Percentiles rank a stretch among this genome's conserved stretches.
Evolutionary conservation across 352 stramenopile genomes (phyloP).

Genomic region (Globisporangium solare): DNA sequence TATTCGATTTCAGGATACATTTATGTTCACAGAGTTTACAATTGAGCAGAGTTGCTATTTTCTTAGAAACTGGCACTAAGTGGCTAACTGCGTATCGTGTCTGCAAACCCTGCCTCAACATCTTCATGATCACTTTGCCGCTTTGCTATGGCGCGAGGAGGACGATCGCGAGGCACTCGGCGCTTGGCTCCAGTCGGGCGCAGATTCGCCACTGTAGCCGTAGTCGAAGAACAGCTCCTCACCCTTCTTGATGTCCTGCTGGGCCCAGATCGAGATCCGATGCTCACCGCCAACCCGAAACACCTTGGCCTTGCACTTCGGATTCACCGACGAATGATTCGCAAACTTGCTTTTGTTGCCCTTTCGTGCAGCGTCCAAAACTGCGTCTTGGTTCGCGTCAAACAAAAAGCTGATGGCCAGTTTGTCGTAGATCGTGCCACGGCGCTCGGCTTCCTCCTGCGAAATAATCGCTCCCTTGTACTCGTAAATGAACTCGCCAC

Average conservation of each 20-base stretch:
- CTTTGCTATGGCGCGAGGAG: not conserved
- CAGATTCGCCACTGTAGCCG: slow-evolving; percentile 53
- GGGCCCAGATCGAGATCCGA: slow-evolving; percentile 90
- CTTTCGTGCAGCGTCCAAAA: slow-evolving; percentile 88
- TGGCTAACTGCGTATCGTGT: no score
- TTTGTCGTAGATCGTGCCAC: slow-evolving; percentile 84
- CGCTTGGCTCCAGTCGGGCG: slow-evolving; percentile 54
- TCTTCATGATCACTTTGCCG: not conserved
- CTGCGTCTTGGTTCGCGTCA: slow-evolving; percentile 84
- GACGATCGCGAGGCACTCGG: not conserved
- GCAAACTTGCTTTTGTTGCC: slow-evolving; percentile 93
- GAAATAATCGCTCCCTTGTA: slow-evolving; percentile 61
- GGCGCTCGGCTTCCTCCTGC: slow-evolving; percentile 65
- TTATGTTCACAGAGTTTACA: not conserved
- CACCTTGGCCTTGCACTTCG: slow-evolving; percentile 83
- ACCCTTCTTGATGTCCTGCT: slow-evolving; percentile 82
- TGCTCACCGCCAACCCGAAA: slow-evolving; percentile 81
- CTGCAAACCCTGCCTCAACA: no score
- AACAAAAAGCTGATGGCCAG: slow-evolving; percentile 89
- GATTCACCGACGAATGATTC: slow-evolving; percentile 62
- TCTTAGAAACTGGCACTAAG: not conserved
- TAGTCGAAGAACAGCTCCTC: slow-evolving; percentile 75
- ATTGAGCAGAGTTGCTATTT: not conserved
- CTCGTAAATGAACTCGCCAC: slow-evolving; percentile 67
- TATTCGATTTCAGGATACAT: not conserved